Conservation (phyloP, 2,329 filamentous ascomycete genomes). For the Dactylonectria estremocensis region DNA sequence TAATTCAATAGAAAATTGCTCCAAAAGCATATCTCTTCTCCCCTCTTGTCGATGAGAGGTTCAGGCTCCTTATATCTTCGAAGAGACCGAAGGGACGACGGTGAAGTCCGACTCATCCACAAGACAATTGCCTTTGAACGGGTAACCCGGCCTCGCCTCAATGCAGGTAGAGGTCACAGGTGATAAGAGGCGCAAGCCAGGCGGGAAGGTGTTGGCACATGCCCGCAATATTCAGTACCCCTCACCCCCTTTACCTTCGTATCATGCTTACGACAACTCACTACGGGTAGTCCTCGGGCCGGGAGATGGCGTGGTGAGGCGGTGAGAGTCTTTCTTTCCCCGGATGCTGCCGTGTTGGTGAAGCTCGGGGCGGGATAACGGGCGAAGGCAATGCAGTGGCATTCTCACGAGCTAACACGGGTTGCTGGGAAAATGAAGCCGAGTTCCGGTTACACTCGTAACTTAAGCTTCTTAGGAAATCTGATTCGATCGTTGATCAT, state of each 20-base stretch:
- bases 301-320: not conserved
- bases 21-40: not conserved
- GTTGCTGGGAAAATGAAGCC: not conserved
- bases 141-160: no score
- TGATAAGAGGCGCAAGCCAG: not conserved
- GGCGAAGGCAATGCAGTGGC: not conserved
- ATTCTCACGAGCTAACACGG: not conserved
- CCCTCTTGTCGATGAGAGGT: not conserved
- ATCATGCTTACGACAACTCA: not conserved
- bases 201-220: not conserved
- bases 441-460: not conserved
- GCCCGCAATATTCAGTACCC: not conserved
- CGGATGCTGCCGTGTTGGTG: not conserved
- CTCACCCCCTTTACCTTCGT: not conserved
- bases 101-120: not conserved
- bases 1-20: not conserved
- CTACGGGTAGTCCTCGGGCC: not conserved
- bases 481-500: not conserved
- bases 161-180: conserved; percentile 2
- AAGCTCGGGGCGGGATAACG: not conserved
- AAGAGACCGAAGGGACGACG: not conserved
- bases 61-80: not conserved
- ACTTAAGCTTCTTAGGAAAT: not conserved
- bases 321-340: not conserved
- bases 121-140: not conserved